phyloP scores from a whole-genome alignment of 1,139 yeast genomes.

The Magnusiomyces fungicola region DNA sequence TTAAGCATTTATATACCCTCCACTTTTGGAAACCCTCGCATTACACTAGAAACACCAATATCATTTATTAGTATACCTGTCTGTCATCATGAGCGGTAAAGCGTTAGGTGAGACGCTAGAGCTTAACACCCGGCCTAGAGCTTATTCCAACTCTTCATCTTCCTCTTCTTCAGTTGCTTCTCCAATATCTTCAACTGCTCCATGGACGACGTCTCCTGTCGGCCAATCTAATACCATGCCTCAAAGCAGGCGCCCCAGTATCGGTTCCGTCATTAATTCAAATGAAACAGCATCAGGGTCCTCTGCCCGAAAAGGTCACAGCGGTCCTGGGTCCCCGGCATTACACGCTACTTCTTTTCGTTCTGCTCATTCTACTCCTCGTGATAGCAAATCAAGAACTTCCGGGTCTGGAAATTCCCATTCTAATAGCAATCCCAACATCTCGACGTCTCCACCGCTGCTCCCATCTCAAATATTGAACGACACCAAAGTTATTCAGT shows the following conservation, averaged over 20 bases:
- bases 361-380: neutral
- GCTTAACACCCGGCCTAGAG: slow-evolving; percentile 16
- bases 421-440: neutral
- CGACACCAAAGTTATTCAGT: neutral
- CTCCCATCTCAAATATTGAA: slow-evolving; percentile 4
- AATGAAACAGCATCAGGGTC: neutral
- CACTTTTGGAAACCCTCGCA: too few relatives aligned
- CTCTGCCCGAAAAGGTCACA: neutral
- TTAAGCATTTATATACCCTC: too few relatives aligned
- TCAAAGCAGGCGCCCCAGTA: neutral
- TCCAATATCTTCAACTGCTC: slow-evolving; percentile 11
- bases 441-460: slow-evolving; percentile 6
- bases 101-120: neutral
- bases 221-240: neutral
- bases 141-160: slow-evolving; percentile 27
- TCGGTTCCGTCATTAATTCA: neutral
- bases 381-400: neutral
- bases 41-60: neutral
- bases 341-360: neutral
- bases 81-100: neutral
- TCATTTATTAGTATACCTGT: neutral
- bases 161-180: slow-evolving; percentile 23
- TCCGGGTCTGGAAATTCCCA: slow-evolving; percentile 3
- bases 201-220: neutral
- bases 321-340: neutral